Conservation (phyloP, 2,329 filamentous ascomycete genomes). For the Apiospora aurea region DNA sequence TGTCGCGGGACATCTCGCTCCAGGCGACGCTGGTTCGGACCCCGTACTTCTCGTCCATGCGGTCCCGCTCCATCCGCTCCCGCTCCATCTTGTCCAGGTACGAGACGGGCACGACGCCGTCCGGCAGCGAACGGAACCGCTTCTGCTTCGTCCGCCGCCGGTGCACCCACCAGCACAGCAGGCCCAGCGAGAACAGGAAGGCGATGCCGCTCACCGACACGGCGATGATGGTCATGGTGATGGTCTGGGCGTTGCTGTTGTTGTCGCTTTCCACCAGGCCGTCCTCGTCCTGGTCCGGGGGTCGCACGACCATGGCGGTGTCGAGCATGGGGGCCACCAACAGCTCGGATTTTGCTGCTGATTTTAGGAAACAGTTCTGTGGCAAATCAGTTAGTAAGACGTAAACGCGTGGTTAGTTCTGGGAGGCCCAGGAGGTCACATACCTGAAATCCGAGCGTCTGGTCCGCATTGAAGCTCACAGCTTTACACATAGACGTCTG, state of each 20-base stretch:
- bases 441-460: slow-evolving; percentile 3
- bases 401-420: not conserved
- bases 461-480: slow-evolving; percentile 8
- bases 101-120: not conserved
- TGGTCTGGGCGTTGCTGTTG: not conserved
- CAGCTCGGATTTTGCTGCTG: not conserved
- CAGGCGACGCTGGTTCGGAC: not conserved
- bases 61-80: not conserved
- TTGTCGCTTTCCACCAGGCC: not conserved
- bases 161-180: not conserved
- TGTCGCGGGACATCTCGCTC: not conserved
- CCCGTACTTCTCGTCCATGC: slow-evolving; percentile 11
- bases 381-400: not conserved
- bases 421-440: not conserved
- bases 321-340: not conserved
- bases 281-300: not conserved
- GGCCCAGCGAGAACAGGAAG: not conserved
- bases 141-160: not conserved
- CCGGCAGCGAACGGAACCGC: not conserved
- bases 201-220: not conserved
- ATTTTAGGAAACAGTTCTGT: slow-evolving; percentile 6
- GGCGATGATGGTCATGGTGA: not conserved
- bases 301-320: not conserved
- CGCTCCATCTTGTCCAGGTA: not conserved
- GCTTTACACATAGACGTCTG: not conserved